phyloP scores from a whole-genome alignment of 257 asterid genomes.

The Gentiana macrophylla region DNA sequence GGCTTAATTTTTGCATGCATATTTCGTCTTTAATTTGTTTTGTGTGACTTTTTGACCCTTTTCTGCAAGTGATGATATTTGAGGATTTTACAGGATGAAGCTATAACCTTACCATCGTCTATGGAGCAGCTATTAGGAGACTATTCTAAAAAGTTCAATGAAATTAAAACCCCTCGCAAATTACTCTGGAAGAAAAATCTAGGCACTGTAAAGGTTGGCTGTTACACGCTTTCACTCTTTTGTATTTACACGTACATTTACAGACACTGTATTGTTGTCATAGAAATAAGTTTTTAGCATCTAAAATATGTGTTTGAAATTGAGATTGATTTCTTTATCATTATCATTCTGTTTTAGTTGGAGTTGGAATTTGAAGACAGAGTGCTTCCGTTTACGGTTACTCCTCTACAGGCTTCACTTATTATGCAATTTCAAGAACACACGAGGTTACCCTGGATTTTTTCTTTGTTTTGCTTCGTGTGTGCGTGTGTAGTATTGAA shows the following conservation, averaged over 20 bases:
- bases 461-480: not conserved
- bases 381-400: slow-evolving; percentile 57
- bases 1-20: no score
- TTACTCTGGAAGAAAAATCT: slow-evolving; percentile 94
- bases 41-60: not conserved
- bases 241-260: not conserved
- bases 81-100: slow-evolving; percentile 60
- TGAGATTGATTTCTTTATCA: slow-evolving; percentile 6
- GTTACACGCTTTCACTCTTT: slow-evolving; percentile 10
- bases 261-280: no score
- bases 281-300: not conserved
- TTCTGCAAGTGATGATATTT: not conserved
- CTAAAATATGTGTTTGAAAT: slow-evolving; percentile 5
- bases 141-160: slow-evolving; percentile 72
- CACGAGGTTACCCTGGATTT: slow-evolving; percentile 40
- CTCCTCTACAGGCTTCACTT: slow-evolving; percentile 92
- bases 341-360: slow-evolving; percentile 41
- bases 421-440: slow-evolving; percentile 87
- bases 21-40: not conserved
- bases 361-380: slow-evolving; percentile 91
- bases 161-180: slow-evolving; percentile 95
- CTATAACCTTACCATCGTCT: slow-evolving; percentile 54
- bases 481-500: not conserved
- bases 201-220: slow-evolving; percentile 91
- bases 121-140: slow-evolving; percentile 67